Evolutionary conservation across 305 asterid genomes (phyloP).

Genomic region (Plantago coronopus): DNA sequence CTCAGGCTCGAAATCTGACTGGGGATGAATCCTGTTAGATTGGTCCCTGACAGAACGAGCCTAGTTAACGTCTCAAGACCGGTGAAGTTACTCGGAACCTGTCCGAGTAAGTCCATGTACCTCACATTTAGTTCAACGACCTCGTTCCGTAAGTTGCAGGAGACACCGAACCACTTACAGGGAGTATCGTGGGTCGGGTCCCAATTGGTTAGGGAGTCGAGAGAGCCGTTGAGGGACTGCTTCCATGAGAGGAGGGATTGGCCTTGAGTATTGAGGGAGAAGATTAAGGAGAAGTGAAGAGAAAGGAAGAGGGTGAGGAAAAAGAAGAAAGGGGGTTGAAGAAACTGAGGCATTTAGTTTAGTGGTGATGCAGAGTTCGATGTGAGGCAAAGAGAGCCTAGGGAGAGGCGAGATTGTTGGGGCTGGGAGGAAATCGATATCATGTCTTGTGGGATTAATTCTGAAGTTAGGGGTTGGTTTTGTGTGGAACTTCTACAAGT

Average conservation of each 20-base stretch:
- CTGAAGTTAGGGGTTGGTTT: slow-evolving; percentile 11
- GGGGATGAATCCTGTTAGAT: slow-evolving; percentile 67
- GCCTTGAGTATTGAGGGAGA: slow-evolving; percentile 51
- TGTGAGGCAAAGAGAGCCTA: slow-evolving; percentile 37
- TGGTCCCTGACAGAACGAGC: slow-evolving; percentile 65
- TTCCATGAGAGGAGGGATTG: slow-evolving; percentile 69
- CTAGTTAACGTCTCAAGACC: slow-evolving; percentile 37
- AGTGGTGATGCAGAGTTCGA: slow-evolving; percentile 39
- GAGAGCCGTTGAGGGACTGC: slow-evolving; percentile 46
- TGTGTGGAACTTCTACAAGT: background rate
- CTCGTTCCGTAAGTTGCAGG: slow-evolving; percentile 50
- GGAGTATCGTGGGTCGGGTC: slow-evolving; percentile 55
- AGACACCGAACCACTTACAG: slow-evolving; percentile 68
- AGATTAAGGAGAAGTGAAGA: slow-evolving; percentile 20
- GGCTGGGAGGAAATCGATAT: slow-evolving; percentile 45
- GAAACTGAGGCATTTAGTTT: background rate
- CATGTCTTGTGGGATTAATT: slow-evolving; percentile 65
- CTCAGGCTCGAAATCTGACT: slow-evolving; percentile 39
- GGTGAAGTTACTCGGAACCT: slow-evolving; percentile 44
- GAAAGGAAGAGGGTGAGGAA: slow-evolving; percentile 25
- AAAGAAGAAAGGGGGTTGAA: slow-evolving; percentile 42
- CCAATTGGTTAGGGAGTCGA: slow-evolving; percentile 52
- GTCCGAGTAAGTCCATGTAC: slow-evolving; percentile 61
- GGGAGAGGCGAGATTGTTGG: slow-evolving; percentile 43
- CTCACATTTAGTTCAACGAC: slow-evolving; percentile 52